phyloP scores from a whole-genome alignment of 1,139 yeast species.

The Scheffersomyces cryptocercus region DNA sequence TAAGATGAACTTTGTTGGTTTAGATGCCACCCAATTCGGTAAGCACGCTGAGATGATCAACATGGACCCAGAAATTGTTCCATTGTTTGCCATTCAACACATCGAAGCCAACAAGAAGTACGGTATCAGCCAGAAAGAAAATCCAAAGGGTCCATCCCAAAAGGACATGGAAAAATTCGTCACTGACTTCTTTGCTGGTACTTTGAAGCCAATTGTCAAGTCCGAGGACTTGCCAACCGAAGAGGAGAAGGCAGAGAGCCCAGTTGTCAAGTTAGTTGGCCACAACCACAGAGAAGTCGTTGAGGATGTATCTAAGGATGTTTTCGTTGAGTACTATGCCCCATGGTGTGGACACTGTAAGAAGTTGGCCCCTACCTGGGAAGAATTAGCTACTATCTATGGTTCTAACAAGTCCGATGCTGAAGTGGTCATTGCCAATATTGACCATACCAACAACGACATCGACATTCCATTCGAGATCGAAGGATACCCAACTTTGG shows the following conservation, averaged over 20 bases:
- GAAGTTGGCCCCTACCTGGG: slow-evolving; percentile 89
- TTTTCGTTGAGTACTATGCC: slow-evolving; percentile 91
- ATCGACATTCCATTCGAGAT: slow-evolving; percentile 67
- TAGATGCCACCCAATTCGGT: slow-evolving; percentile 81
- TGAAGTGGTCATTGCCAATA: slow-evolving; percentile 75
- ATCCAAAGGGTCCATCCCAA: slow-evolving; percentile 43
- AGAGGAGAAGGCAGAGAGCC: slow-evolving; percentile 66
- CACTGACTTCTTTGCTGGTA: slow-evolving; percentile 62
- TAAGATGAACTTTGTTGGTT: slow-evolving; percentile 80
- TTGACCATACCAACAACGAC: slow-evolving; percentile 90
- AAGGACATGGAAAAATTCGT: slow-evolving; percentile 60
- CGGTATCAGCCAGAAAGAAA: slow-evolving; percentile 54
- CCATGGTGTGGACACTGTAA: slow-evolving; percentile 99
- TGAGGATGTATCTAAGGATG: slow-evolving; percentile 73
- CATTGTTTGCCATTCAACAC: slow-evolving; percentile 89
- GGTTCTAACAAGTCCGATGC: slow-evolving; percentile 46
- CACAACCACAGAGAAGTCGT: slow-evolving; percentile 75
- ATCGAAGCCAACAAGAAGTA: slow-evolving; percentile 66
- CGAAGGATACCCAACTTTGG: slow-evolving; percentile 90
- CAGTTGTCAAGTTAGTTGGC: slow-evolving; percentile 82
- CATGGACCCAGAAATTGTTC: slow-evolving; percentile 79
- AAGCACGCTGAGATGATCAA: slow-evolving; percentile 87
- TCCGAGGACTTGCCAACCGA: slow-evolving; percentile 79
- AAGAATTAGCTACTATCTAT: slow-evolving; percentile 76
- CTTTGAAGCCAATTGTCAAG: slow-evolving; percentile 72